Base-by-base conservation (phyloP, 306 rosid species). In the Cicer pinnatifidum region DNA sequence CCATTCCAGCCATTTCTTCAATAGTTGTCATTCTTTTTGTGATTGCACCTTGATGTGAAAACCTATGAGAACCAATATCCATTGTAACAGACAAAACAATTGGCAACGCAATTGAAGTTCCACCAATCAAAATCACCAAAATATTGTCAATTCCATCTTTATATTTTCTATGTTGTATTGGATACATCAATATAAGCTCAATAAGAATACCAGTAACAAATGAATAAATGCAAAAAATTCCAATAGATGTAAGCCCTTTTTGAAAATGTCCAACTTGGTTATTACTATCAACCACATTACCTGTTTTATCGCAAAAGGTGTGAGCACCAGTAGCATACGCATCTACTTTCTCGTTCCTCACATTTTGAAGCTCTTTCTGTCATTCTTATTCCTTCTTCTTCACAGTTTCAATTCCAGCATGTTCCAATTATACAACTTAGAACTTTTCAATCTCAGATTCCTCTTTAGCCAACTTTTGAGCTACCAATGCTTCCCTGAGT, bases 1-100 rank as follows among this genome's bases (percentile, higher is more conserved):
- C 97, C 97, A 93, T 93, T 19, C 97, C 98, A 12, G 96, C 98
- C 97, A 93, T 91, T 90, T 93, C 98, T 80, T 93, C 97, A 70
- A 93, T 91, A 37, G 97, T 97, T 6, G 96, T 93, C 97, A 93
- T 93, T 60, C 97, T 78, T 69, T 93, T 89, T 35, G 98, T 93
- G 48, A 93, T 93, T 9, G 98, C 98, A 19, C 98, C 97, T 74
- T 93, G 98, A 75, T 89, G 88, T 46, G 97, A 86, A 7, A 93
- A 93, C 83, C 97, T 87, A 69, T 93, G 98, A 71, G 97, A 93
- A 48, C 98, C 98, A 77, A 93, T 93, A 59, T 97, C 98, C 98
- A 93, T 91, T 10, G 96, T 93, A 78, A 93, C 98, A 46, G 97
- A 93, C 84, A 93, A 82, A 75, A 93, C 98, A 67, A 97, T 93